A percentile compares a stretch with the other conserved stretches of the same genome.
These are phyloP conservation scores for Tolypocladium tundrense DNA, from an alignment of 2,329 filamentous ascomycete genomes.

Conservation along the genomic window DNA sequence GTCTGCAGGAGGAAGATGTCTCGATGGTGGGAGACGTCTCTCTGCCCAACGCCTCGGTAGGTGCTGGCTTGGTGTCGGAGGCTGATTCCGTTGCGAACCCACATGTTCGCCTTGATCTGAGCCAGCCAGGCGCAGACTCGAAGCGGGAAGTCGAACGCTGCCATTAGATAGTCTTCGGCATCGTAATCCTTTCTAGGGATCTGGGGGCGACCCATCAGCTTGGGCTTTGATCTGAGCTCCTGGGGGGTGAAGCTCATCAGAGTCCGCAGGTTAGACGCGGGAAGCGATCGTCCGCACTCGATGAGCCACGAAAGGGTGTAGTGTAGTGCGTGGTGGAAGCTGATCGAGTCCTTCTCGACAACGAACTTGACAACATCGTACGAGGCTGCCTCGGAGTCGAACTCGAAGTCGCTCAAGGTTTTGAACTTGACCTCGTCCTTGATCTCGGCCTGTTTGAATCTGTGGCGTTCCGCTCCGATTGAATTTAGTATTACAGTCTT, in stretches of 20 bases:
- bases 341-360: constrained; percentile 83
- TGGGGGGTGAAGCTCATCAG: constrained; percentile 63
- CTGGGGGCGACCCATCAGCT: constrained; percentile 49
- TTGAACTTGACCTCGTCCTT: constrained; percentile 83
- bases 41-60: constrained; percentile 78
- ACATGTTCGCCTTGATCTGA: constrained; percentile 97
- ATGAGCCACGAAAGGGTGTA: constrained; percentile 95
- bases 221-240: constrained; percentile 57
- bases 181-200: constrained; percentile 46
- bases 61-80: constrained; percentile 89
- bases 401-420: constrained; percentile 65
- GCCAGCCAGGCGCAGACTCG: constrained; percentile 93
- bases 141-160: constrained; percentile 85
- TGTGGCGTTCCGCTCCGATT: constrained; percentile 73
- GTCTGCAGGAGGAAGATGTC: constrained; percentile 93
- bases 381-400: constrained; percentile 47
- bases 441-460: constrained; percentile 81
- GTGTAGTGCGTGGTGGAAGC: constrained; percentile 94
- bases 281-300: constrained; percentile 73
- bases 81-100: constrained; percentile 96
- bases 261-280: constrained; percentile 52
- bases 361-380: constrained; percentile 75
- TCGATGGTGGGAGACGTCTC: constrained; percentile 87
- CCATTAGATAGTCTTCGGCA: constrained; percentile 72
- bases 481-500: constrained; percentile 84